Conservation (phyloP, 139 green algal species). For the Tetraselmis chui region DNA sequence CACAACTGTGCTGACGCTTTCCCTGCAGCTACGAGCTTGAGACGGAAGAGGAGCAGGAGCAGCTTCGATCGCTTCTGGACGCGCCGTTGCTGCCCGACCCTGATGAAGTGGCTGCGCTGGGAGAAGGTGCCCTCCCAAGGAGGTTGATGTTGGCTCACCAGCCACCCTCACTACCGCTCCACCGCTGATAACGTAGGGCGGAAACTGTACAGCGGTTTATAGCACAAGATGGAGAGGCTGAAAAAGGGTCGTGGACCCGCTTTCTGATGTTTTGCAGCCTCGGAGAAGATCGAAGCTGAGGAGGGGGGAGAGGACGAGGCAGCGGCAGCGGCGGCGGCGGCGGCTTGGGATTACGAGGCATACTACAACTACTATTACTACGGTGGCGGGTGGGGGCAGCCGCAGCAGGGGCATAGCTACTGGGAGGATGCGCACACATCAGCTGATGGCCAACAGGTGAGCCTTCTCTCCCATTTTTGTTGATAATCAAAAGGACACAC, state of each 20-base stretch:
- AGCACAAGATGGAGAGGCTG: no score
- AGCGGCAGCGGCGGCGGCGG: no score
- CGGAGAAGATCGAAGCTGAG: no score
- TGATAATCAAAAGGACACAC: not conserved
- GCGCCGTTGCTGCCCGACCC: not conserved
- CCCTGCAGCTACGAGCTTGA: not conserved
- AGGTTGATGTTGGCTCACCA: not conserved
- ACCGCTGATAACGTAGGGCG: not conserved
- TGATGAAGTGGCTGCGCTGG: not conserved
- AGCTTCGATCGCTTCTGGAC: not conserved
- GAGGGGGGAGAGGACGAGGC: not conserved
- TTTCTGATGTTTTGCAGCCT: no score
- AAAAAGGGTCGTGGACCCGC: no score
- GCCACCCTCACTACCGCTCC: not conserved
- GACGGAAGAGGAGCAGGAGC: not conserved
- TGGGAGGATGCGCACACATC: not conserved
- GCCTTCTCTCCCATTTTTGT: no score
- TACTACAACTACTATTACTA: not conserved
- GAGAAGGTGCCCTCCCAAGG: not conserved
- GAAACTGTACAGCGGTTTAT: no score
- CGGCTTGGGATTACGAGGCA: not conserved
- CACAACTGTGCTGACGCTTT: no score
- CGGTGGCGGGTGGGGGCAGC: not conserved
- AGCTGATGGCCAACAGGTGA: no score
- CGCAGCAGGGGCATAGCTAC: not conserved